Evolutionary conservation across 129 eudicot species (phyloP), one percentile per base, ranked within the genome.

Genomic region (sunflower (Helianthus annuus)): DNA sequence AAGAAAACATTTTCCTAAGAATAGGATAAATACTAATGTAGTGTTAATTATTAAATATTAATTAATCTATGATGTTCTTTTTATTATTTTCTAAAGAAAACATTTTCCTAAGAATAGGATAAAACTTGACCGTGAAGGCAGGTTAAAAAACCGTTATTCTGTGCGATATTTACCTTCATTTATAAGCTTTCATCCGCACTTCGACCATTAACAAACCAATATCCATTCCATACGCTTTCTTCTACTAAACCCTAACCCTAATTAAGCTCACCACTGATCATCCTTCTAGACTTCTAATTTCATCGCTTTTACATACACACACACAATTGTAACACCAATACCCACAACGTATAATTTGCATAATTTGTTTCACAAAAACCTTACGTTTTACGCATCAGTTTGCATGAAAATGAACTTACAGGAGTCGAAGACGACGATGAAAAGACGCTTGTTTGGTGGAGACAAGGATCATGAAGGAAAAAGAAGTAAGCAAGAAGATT

Each of bases 241-340:
- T 17, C 78, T 4, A 13, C 66, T 65, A 74, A 74, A 74, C 72
- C 71, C 72, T 54, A 75, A 75, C 72, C 78, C 78, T n/a, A n/a
- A n/a, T n/a, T 74, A 74, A 54, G 49, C 39, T 16, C 62, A 17
- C 12, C 52, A 32, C 4, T 32, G 36, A 32, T 32, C 36, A 32
- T 32, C 36, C 36, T 32, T 32, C 36, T 32, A 27, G 32, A 27
- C 1, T 12, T n/a, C 29, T 48, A 56, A 69, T 39, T 38, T 69
- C 70, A 60, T 60, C 69, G 45, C 80, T 59, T 76, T 36, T 14
- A 27, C 2, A 27, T 27, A 27, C 2, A 34, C 34, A 27, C 0
- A 32, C 36, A 32, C 4, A 32, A 32, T 32, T 32, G 3, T 32
- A 32, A 32, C 4, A 32, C 36, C 36, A 32, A 32, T 27, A 58